These are phyloP conservation scores for Periconia sp. DNA, from an alignment of 2,329 filamentous ascomycete genomes.

Conservation along the genomic window DNA sequence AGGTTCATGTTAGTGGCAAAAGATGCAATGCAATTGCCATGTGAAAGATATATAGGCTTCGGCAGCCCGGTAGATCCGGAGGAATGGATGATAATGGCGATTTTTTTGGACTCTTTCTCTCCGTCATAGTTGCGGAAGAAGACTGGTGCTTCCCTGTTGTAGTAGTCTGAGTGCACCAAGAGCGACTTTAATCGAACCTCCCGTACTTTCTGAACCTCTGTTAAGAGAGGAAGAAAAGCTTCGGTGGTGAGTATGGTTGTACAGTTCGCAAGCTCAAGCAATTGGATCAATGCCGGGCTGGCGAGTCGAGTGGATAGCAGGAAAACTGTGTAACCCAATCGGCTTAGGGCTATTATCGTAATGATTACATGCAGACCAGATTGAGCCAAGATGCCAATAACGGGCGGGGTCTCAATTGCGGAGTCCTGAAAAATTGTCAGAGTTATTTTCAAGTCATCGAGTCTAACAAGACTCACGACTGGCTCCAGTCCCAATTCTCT, in stretches of 20 bases:
- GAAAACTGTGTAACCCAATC: conserved; percentile 62
- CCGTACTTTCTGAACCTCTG: conserved; percentile 37
- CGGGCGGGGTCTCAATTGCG: no score
- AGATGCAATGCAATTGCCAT: conserved; percentile 44
- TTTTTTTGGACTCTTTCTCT: conserved; percentile 43
- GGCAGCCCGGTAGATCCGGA: conserved; percentile 67
- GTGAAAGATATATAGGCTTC: conserved; percentile 67
- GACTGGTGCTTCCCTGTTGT: conserved; percentile 19
- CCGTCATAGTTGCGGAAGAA: conserved; percentile 27
- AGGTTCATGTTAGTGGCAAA: conserved; percentile 25
- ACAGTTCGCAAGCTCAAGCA: conserved; percentile 40
- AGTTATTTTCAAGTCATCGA: no score
- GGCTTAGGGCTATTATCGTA: conserved; percentile 60
- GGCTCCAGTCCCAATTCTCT: conserved; percentile 25
- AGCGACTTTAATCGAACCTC: conserved; percentile 24
- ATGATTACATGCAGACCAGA: conserved; percentile 63
- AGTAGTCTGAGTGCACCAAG: conserved; percentile 30
- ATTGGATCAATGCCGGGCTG: conserved; percentile 55
- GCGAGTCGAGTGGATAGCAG: conserved; percentile 62
- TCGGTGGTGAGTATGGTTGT: conserved; percentile 28
- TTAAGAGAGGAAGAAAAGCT: conserved; percentile 23
- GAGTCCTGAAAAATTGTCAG: no score
- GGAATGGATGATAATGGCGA: conserved; percentile 51
- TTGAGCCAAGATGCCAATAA: conserved; percentile 58
- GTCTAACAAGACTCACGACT: no score